These are phyloP conservation scores for Talaromyces pinophilus DNA, from an alignment of 2,329 filamentous ascomycete genomes.

Conservation along the genomic window DNA sequence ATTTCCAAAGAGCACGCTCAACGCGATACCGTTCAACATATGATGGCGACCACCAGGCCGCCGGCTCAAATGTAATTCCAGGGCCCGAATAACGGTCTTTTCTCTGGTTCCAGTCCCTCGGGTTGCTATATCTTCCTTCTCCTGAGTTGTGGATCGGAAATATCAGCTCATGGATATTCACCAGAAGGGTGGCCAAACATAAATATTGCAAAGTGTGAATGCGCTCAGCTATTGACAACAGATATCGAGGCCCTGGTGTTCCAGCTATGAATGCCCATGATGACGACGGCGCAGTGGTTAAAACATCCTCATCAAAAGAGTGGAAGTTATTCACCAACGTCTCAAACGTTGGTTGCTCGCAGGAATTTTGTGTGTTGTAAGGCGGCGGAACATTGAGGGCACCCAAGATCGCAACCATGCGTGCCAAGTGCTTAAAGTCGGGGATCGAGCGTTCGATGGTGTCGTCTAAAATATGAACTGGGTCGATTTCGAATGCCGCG, in stretches of 20 bases:
- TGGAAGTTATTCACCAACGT: neutral
- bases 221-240: neutral
- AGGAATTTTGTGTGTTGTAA: neutral
- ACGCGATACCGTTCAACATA: conserved; percentile 6
- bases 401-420: neutral
- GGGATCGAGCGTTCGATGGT: neutral
- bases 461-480: conserved; percentile 1
- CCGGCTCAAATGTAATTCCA: neutral
- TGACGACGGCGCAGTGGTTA: neutral
- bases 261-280: neutral
- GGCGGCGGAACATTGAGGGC: neutral
- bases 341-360: neutral
- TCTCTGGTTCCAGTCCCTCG: neutral
- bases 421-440: neutral
- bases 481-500: conserved; percentile 1
- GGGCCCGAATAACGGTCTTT: neutral
- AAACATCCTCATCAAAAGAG: neutral
- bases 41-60: conserved; percentile 14
- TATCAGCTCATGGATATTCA: neutral
- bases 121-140: neutral
- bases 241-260: neutral
- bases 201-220: neutral
- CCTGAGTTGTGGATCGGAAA: neutral
- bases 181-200: neutral
- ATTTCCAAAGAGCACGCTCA: conserved; percentile 4